Percentiles rank a stretch among this genome's conserved stretches.
phyloP scores from a whole-genome alignment of 139 green algal genomes.

The Micromonas pusilla region DNA sequence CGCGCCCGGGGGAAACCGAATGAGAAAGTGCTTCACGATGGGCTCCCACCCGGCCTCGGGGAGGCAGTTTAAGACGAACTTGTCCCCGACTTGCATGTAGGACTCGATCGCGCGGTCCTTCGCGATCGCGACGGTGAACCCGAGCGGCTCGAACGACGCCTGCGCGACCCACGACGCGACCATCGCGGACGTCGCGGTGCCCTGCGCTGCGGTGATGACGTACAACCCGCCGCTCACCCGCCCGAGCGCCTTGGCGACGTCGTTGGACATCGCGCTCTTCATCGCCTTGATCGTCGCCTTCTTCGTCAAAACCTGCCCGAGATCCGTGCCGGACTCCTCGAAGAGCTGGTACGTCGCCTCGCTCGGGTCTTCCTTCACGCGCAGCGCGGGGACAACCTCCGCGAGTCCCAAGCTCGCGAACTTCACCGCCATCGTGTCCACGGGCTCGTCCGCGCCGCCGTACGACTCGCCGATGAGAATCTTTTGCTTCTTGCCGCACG shows the following conservation, averaged over 20 bases:
- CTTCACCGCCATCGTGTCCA: constrained; percentile 64
- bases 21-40: constrained; percentile 86
- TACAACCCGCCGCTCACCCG: constrained; percentile 81
- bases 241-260: constrained; percentile 75
- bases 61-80: constrained; percentile 92
- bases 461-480: constrained; percentile 87
- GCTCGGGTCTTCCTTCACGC: constrained; percentile 63
- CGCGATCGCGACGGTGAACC: constrained; percentile 88
- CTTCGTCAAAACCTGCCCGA: constrained; percentile 61
- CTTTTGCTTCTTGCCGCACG: constrained; percentile 66
- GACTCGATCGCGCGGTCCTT: constrained; percentile 97
- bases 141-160: constrained; percentile 92
- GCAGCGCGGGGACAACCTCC: constrained; percentile 55
- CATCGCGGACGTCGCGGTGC: constrained; percentile 62
- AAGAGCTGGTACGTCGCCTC: constrained; percentile 68
- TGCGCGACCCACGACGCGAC: constrained; percentile 77
- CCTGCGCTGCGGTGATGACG: constrained; percentile 79
- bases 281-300: constrained; percentile 66
- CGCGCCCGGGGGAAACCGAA: constrained; percentile 76
- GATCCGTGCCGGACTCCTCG: constrained; percentile 86
- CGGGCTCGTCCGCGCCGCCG: constrained; percentile 86
- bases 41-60: constrained; percentile 61
- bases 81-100: constrained; percentile 93
- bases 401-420: constrained; percentile 58
- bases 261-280: constrained; percentile 71